Evolutionary conservation across 2,329 filamentous ascomycete species (phyloP).

Genomic region (Arthroderma uncinatum): DNA sequence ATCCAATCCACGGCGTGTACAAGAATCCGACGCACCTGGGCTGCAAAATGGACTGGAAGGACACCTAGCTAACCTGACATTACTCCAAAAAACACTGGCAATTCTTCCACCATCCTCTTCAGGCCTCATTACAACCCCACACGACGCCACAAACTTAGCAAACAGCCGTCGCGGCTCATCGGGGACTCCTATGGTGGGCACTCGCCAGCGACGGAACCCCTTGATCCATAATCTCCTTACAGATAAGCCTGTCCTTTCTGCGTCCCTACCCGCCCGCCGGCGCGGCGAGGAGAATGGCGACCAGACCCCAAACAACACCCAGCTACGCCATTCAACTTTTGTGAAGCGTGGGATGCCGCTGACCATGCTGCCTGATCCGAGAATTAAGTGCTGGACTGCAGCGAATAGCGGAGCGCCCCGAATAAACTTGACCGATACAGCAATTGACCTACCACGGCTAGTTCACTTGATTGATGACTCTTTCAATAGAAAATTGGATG

Average conservation of each 20-base stretch:
- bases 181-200: conserved; percentile 41
- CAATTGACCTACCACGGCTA: conserved; percentile 71
- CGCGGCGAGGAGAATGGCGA: conserved; percentile 35
- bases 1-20: conserved; percentile 9
- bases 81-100: conserved; percentile 59
- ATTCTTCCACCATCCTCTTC: conserved; percentile 76
- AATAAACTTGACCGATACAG: conserved; percentile 64
- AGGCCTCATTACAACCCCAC: conserved; percentile 75
- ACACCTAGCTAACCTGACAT: conserved; percentile 60
- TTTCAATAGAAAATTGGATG: conserved; percentile 73
- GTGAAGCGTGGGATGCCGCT: conserved; percentile 86
- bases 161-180: conserved; percentile 20
- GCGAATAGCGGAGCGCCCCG: conserved; percentile 48
- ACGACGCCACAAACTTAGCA: conserved; percentile 60
- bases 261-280: conserved; percentile 68
- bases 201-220: conserved; percentile 60
- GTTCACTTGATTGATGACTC: conserved; percentile 87
- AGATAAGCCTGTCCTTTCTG: conserved; percentile 85
- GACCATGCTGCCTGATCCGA: conserved; percentile 66
- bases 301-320: conserved; percentile 25
- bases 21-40: conserved; percentile 6
- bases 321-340: conserved; percentile 58
- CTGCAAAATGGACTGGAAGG: conserved; percentile 25
- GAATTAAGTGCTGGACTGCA: conserved; percentile 54
- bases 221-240: conserved; percentile 92